Conservation (phyloP, 179 eudicot species). For the Kewa caespitosa region DNA sequence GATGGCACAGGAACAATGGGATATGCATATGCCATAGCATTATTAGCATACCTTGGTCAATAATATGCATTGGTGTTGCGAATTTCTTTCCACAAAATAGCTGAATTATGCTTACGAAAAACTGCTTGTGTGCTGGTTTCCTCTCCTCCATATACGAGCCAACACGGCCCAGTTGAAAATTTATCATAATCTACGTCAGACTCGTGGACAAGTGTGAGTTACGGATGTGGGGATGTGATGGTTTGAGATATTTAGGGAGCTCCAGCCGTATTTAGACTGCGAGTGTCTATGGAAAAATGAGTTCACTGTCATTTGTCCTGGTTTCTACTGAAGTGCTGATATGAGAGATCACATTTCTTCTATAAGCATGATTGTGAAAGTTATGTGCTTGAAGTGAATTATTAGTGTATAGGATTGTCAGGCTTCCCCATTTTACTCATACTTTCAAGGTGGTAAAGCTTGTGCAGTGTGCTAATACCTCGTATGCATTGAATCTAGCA, state of each 20-base stretch:
- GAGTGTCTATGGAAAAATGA: conserved; percentile 1
- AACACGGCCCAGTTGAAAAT: too few relatives aligned
- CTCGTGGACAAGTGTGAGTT: background rate
- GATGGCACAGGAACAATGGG: background rate
- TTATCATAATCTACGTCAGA: too few relatives aligned
- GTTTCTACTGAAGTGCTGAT: background rate
- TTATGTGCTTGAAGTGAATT: background rate
- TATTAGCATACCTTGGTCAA: background rate
- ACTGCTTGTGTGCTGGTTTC: background rate
- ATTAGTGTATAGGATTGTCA: background rate
- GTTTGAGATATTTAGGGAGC: background rate
- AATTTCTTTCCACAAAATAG: background rate
- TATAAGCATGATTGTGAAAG: conserved; percentile 4
- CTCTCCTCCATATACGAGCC: too few relatives aligned
- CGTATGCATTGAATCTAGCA: background rate
- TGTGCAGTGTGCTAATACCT: conserved; percentile 2
- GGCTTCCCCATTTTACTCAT: too few relatives aligned
- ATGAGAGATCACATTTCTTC: background rate
- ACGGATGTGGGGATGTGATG: background rate
- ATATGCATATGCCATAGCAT: background rate
- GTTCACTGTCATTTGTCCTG: background rate
- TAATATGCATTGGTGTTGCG: background rate
- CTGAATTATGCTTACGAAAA: background rate
- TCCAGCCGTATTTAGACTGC: background rate
- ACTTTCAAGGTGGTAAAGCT: background rate